A percentile compares a stretch with the other conserved stretches of the same genome.
phyloP scores from a whole-genome alignment of 176 grass and related monocot species.

The Bonia amplexicaulis region DNA sequence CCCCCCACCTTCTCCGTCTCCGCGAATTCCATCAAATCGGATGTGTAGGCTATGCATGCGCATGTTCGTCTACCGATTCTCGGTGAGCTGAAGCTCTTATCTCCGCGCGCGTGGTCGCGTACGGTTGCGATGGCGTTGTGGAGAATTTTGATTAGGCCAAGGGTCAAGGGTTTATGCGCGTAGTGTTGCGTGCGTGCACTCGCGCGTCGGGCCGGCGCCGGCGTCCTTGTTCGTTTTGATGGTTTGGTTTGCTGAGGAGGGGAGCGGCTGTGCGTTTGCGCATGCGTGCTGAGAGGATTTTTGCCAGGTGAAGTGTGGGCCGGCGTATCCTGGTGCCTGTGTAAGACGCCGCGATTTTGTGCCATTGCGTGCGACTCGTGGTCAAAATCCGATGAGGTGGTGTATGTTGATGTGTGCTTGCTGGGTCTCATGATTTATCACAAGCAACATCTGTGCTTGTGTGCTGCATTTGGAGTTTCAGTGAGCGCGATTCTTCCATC shows the following conservation, averaged over 20 bases:
- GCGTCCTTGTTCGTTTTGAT: neutral
- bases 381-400: neutral
- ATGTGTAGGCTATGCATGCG: neutral
- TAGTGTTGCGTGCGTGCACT: neutral
- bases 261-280: neutral
- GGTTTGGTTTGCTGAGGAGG: neutral
- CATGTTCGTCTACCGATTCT: neutral
- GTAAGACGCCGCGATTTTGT: neutral
- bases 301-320: neutral
- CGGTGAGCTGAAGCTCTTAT: neutral
- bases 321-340: neutral
- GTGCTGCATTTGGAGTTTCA: conserved; percentile 1
- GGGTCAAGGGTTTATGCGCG: neutral
- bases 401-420: neutral
- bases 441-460: neutral
- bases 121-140: neutral
- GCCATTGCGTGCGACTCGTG: neutral
- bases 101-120: neutral
- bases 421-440: neutral
- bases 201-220: neutral
- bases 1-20: neutral
- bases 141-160: neutral
- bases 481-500: neutral
- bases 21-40: neutral
- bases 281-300: neutral